Evolutionary conservation across 768 basidiomycete species (phyloP).

Genomic region (Krasilnikovozyma curviuscula): DNA sequence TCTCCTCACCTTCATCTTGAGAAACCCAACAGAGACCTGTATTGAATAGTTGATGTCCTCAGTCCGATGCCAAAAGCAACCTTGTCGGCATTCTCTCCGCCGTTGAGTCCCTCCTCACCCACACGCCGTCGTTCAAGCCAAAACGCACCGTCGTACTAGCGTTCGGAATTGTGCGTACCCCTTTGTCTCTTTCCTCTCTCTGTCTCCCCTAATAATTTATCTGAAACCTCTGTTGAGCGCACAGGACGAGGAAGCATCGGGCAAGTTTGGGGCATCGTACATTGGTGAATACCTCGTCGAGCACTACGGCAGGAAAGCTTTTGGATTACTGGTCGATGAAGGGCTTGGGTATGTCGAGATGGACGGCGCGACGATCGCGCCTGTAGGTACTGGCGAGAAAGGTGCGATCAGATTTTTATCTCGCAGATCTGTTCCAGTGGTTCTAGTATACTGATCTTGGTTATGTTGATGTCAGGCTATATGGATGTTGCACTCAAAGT

Average conservation of each 20-base stretch:
- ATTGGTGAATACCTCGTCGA: too few species aligned
- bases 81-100: slow-evolving; percentile 15
- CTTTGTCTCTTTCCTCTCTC: too few species aligned
- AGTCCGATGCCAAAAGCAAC: slow-evolving; percentile 23
- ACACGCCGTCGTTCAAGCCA: too few species aligned
- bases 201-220: too few species aligned
- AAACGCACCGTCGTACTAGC: not conserved
- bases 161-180: not conserved
- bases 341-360: not conserved
- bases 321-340: not conserved
- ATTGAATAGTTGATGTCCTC: not conserved
- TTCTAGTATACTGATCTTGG: too few species aligned
- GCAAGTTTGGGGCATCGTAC: too few species aligned
- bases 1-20: not conserved
- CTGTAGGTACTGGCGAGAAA: not conserved
- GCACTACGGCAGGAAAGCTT: too few species aligned
- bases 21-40: too few species aligned
- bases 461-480: not conserved
- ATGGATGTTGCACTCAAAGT: not conserved
- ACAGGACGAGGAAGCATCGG: too few species aligned
- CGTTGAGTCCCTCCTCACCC: not conserved
- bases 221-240: too few species aligned
- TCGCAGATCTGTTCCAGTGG: not conserved
- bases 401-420: not conserved
- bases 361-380: not conserved